A percentile compares a stretch with the other conserved stretches of the same genome.
These are phyloP conservation scores for Decorospora gaudefroyi DNA, from an alignment of 2,329 filamentous ascomycete species.

Conservation along the genomic window DNA sequence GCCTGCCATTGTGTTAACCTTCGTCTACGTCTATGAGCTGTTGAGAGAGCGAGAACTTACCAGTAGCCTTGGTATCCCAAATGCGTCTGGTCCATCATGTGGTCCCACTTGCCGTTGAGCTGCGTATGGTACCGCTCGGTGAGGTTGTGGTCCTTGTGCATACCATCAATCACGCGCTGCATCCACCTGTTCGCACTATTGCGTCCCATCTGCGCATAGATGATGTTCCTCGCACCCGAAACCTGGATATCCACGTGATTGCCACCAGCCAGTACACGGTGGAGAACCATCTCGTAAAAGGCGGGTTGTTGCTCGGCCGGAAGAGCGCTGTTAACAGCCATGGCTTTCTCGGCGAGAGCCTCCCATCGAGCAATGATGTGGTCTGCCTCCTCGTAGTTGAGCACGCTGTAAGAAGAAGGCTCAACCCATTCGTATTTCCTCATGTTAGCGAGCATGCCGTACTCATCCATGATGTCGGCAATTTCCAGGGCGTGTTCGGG, in stretches of 20 bases:
- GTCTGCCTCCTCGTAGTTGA: slow-evolving; percentile 69
- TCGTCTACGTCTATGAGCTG: background rate
- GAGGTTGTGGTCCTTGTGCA: slow-evolving; percentile 46
- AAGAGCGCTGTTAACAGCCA: slow-evolving; percentile 61
- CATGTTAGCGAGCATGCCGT: slow-evolving; percentile 61
- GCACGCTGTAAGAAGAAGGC: slow-evolving; percentile 61
- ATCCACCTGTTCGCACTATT: slow-evolving; percentile 48
- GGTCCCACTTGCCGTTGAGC: slow-evolving; percentile 48
- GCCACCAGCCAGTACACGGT: slow-evolving; percentile 63
- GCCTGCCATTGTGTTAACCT: slow-evolving; percentile 51
- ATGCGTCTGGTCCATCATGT: slow-evolving; percentile 51
- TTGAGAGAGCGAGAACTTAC: slow-evolving; percentile 43
- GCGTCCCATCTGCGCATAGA: slow-evolving; percentile 45
- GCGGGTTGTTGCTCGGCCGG: slow-evolving; percentile 57
- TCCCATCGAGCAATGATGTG: slow-evolving; percentile 61
- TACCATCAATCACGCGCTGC: slow-evolving; percentile 44
- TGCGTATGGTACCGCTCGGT: slow-evolving; percentile 44
- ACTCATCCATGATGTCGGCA: slow-evolving; percentile 59
- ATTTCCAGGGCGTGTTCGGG: slow-evolving; percentile 54
- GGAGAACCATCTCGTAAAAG: slow-evolving; percentile 66
- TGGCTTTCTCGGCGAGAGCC: slow-evolving; percentile 58
- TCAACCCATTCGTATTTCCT: slow-evolving; percentile 68
- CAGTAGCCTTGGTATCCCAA: slow-evolving; percentile 49
- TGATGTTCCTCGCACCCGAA: slow-evolving; percentile 44
- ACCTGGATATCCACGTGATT: slow-evolving; percentile 58